These are phyloP conservation scores for Arthrocladium fulminans DNA, from an alignment of 2,329 filamentous ascomycete genomes.

Conservation along the genomic window DNA sequence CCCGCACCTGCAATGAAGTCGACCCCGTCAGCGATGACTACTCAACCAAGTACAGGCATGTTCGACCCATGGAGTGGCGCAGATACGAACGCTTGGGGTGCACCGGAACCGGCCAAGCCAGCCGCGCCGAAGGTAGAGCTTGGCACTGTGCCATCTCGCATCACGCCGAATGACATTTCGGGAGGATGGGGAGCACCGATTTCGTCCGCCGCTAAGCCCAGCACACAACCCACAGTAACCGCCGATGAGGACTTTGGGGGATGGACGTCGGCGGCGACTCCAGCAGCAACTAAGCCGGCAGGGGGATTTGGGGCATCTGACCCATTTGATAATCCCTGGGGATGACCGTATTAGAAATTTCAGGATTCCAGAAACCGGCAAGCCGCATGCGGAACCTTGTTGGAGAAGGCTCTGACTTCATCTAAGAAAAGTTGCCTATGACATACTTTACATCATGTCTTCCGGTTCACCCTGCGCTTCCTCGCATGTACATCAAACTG, in stretches of 20 bases:
- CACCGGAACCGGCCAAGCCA: slow-evolving; percentile 41
- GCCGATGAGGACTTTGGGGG: slow-evolving; percentile 94
- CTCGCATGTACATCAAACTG: too few species aligned
- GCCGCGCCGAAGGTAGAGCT: slow-evolving; percentile 19
- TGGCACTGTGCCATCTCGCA: slow-evolving; percentile 35
- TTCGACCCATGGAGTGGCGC: slow-evolving; percentile 67
- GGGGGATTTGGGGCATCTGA: slow-evolving; percentile 22
- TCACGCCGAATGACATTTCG: slow-evolving; percentile 53
- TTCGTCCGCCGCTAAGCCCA: slow-evolving; percentile 29
- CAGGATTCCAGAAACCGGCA: not conserved
- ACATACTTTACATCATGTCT: not conserved
- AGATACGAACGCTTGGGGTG: slow-evolving; percentile 67
- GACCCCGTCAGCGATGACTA: slow-evolving; percentile 26
- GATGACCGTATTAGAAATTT: slow-evolving; percentile 9
- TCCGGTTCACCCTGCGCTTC: not conserved
- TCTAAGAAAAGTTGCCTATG: not conserved
- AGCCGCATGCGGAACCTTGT: not conserved
- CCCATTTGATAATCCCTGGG: slow-evolving; percentile 24
- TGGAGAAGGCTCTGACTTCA: too few species aligned
- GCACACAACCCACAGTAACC: slow-evolving; percentile 56
- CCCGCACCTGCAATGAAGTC: slow-evolving; percentile 27
- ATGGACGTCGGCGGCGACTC: slow-evolving; percentile 63
- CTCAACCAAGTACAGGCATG: slow-evolving; percentile 29
- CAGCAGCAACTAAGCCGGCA: slow-evolving; percentile 11
- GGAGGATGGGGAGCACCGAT: slow-evolving; percentile 52